These are phyloP conservation scores for Pseudoturritis turrita DNA, from an alignment of 345 rosid species.

Conservation along the genomic window DNA sequence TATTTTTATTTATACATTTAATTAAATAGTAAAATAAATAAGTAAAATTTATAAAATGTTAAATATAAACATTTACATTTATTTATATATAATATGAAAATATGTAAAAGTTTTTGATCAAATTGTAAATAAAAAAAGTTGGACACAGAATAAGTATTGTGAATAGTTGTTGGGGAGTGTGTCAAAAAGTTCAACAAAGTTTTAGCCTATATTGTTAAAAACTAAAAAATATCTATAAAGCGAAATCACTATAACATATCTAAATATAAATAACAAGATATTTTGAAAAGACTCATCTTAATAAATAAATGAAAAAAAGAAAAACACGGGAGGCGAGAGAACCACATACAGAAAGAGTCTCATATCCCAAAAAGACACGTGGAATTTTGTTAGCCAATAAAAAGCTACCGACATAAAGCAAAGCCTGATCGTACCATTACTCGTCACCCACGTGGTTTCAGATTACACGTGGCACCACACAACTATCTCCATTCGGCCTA, in stretches of 20 bases:
- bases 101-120: too few relatives aligned
- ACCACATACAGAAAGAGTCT: slow-evolving; percentile 1
- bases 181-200: too few relatives aligned
- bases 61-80: too few relatives aligned
- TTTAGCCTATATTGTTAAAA: neutral
- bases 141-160: too few relatives aligned
- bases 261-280: neutral
- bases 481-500: neutral
- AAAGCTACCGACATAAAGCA: slow-evolving; percentile 31
- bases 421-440: neutral
- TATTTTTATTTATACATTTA: too few relatives aligned
- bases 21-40: too few relatives aligned
- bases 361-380: neutral
- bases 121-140: too few relatives aligned
- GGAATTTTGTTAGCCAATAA: neutral
- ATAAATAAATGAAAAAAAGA: neutral
- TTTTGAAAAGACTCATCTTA: neutral
- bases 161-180: too few relatives aligned
- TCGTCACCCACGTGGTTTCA: slow-evolving; percentile 3
- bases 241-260: neutral
- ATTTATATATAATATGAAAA: too few relatives aligned
- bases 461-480: slow-evolving; percentile 2
- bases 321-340: neutral
- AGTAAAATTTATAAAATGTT: too few relatives aligned
- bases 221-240: neutral